phyloP scores from a whole-genome alignment of 306 rosid genomes.

The Quercus ilex region DNA sequence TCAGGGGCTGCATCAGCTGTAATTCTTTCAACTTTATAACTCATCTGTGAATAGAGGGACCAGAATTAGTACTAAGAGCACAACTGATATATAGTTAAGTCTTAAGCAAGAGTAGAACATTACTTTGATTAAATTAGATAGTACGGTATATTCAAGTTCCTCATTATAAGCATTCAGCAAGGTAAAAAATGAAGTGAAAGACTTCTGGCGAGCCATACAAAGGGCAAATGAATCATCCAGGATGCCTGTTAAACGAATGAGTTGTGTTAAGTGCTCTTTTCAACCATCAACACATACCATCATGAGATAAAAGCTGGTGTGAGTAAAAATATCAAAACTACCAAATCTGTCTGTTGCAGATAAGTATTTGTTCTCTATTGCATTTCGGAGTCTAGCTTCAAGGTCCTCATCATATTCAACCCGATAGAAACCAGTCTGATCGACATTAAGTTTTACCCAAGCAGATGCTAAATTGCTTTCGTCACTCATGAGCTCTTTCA shows the following conservation, averaged over 20 bases:
- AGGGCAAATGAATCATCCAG: no score
- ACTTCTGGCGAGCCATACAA: conserved; percentile 33
- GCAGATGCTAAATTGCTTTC: conserved; percentile 17
- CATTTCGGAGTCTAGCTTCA: conserved; percentile 64
- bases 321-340: conserved; percentile 29
- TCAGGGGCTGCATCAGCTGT: conserved; percentile 79
- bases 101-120: conserved; percentile 19
- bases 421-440: conserved; percentile 91
- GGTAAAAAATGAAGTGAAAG: conserved; percentile 65
- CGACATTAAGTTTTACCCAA: conserved; percentile 88
- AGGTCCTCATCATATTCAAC: conserved; percentile 81
- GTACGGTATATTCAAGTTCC: conserved; percentile 78
- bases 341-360: conserved; percentile 86
- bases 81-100: conserved; percentile 3
- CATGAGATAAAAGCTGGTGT: neutral
- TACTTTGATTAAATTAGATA: conserved; percentile 78
- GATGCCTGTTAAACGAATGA: no score
- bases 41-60: conserved; percentile 46
- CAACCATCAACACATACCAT: neutral
- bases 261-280: neutral
- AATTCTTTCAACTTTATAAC: conserved; percentile 48
- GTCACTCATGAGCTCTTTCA: conserved; percentile 41
- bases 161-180: conserved; percentile 76
- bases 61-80: conserved; percentile 26
- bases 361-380: conserved; percentile 60